Percentiles rank a stretch among this genome's conserved stretches.
Evolutionary conservation across 2,329 filamentous ascomycete species (phyloP).

Genomic region (Verticillium tricorpus): DNA sequence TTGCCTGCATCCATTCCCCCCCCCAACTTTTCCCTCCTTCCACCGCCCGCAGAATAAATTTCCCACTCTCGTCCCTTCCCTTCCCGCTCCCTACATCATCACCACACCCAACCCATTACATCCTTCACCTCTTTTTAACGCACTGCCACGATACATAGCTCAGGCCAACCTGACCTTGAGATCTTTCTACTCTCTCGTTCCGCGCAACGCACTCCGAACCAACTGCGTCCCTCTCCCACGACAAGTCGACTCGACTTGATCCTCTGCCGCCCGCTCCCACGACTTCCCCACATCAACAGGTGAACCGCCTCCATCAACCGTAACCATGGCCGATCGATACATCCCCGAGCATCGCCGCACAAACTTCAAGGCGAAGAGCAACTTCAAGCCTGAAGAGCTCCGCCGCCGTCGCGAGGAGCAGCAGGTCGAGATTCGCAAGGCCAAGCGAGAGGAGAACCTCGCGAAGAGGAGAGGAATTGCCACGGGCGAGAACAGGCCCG

Average conservation of each 20-base stretch:
- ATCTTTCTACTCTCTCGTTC: background rate
- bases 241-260: background rate
- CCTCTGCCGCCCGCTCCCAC: background rate
- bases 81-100: constrained; percentile 1
- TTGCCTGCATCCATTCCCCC: constrained; percentile 13
- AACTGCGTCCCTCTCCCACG: background rate
- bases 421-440: constrained; percentile 98
- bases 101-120: background rate
- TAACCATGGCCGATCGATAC: constrained; percentile 93
- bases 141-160: background rate
- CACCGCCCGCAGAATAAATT: constrained; percentile 7
- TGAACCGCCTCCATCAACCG: constrained; percentile 19
- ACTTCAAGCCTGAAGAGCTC: constrained; percentile 98
- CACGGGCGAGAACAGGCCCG: constrained; percentile 72
- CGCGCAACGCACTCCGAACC: background rate
- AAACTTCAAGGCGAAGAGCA: constrained; percentile 99
- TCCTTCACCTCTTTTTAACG: background rate
- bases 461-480: constrained; percentile 96
- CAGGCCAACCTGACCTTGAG: background rate
- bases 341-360: constrained; percentile 99
- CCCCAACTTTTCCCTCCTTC: constrained; percentile 10
- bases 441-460: constrained; percentile 97
- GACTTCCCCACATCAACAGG: background rate
- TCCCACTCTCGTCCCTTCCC: constrained; percentile 3
- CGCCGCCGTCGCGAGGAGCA: constrained; percentile 97